A percentile compares a stretch with the other conserved stretches of the same genome.
phyloP scores from a whole-genome alignment of 257 asterid genomes.

The Ilex asprella region DNA sequence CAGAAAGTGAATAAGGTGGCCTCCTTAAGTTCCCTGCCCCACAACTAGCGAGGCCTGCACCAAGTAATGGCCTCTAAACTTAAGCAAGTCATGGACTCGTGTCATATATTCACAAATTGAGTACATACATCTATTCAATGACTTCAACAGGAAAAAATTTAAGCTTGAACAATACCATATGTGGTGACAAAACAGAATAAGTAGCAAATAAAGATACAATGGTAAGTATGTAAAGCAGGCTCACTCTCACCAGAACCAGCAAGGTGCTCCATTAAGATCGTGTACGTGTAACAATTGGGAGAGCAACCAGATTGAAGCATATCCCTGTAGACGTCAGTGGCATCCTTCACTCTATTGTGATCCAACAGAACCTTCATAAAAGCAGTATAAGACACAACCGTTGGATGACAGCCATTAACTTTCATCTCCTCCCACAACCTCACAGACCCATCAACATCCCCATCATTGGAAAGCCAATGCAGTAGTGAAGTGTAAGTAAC shows the following conservation, averaged over 20 bases:
- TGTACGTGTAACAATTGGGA: constrained; percentile 73
- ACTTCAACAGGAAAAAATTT: no score
- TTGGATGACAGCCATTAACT: constrained; percentile 58
- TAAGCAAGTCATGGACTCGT: no score
- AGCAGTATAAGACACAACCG: constrained; percentile 83
- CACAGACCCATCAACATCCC: constrained; percentile 63
- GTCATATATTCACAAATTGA: no score
- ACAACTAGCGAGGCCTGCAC: no score
- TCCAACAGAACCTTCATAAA: constrained; percentile 74
- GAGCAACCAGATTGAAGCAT: constrained; percentile 69
- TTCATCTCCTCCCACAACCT: constrained; percentile 75
- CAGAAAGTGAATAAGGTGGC: no score
- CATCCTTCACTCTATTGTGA: constrained; percentile 49
- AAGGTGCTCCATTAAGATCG: constrained; percentile 81
- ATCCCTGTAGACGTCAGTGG: constrained; percentile 58
- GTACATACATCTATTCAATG: no score
- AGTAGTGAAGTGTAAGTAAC: constrained; percentile 74
- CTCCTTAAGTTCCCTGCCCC: no score
- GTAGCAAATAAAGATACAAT: not conserved
- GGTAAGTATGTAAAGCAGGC: constrained; percentile 6
- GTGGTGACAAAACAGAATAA: not conserved
- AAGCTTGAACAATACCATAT: no score
- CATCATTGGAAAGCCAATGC: constrained; percentile 80
- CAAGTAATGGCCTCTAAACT: no score
- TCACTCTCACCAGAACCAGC: constrained; percentile 60